Evolutionary conservation across 2,329 filamentous ascomycete species (phyloP), one percentile per base, ranked within the genome.

Genomic region (Cephalotrichum gorgonifer): DNA sequence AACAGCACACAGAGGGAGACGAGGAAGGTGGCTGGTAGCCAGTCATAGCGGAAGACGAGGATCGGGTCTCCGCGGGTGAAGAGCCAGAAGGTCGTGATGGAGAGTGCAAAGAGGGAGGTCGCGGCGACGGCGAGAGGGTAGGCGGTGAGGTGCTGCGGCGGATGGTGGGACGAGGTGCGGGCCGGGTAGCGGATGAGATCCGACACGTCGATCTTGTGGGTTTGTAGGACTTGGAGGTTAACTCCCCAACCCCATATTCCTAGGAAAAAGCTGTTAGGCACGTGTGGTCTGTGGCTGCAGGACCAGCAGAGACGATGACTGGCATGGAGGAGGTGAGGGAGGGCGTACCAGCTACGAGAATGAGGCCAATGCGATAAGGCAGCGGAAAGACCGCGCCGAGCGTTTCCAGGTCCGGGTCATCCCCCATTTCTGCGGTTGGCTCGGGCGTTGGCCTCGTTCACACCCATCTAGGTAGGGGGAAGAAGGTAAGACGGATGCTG

Each of bases 211-310:
- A 98, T 94, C 62, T 86, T 86, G 60, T 82, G 73, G 51, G 80
- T 68, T 59, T 84, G 76, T 52, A 97, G 81, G 68, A 88, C 90
- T 63, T 96, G 89, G 38, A 97, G 79, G 70, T 96, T 97, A 57
- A 86, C 67, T 55, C 85, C 89, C 89, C 91, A 98, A 63, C 88
- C 89, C 91, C 91, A 97, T 60, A 95, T 83, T 57, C 88, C 89
- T 94, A 56, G 52, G 31, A 26, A 38, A 47, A 14, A 9, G n/a
- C 5, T 5, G 38, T 48, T 22, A 48, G 46, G n/a, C 8, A 48
- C 9, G 22, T 4, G 15, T 17, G 9, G 28, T 6, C 28, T 17
- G 11, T n/a, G 33, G 33, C 15, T 4, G 15, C n/a, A n/a, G 11
- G n/a, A 4, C 33, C 20, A 6, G 14, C n/a, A n/a, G n/a, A n/a